phyloP scores from a whole-genome alignment of 495 filamentous ascomycete genomes.

The Talaromyces adpressus region DNA sequence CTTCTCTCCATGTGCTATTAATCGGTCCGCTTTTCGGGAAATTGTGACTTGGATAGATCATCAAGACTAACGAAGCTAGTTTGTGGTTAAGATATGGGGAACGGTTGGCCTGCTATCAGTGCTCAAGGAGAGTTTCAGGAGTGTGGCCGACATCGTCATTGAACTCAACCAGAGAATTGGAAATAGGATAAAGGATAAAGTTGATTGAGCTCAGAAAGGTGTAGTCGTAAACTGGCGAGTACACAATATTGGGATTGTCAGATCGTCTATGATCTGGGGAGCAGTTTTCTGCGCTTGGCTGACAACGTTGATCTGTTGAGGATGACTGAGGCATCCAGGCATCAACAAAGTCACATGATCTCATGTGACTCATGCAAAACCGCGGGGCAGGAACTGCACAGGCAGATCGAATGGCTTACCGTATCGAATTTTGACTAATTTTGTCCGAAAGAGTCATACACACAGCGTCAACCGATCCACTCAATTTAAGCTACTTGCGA shows the following conservation, averaged over 20 bases:
- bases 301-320: no score
- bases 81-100: neutral
- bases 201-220: neutral
- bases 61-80: neutral
- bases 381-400: constrained; percentile 22
- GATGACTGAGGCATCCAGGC: neutral
- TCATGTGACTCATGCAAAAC: constrained; percentile 1
- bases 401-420: constrained; percentile 16
- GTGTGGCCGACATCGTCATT: neutral
- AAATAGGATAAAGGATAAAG: neutral
- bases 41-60: neutral
- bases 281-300: no score
- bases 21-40: neutral
- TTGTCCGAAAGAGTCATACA: constrained; percentile 14
- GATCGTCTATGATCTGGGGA: no score
- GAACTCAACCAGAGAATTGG: neutral
- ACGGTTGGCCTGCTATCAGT: neutral
- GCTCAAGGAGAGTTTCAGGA: neutral
- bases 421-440: constrained; percentile 19
- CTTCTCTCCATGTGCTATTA: neutral
- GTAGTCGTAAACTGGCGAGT: neutral
- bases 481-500: neutral
- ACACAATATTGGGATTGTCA: neutral
- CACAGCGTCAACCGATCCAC: constrained; percentile 1
- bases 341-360: neutral